These are phyloP conservation scores for Anacardium occidentale DNA, from an alignment of 345 rosid species.

Conservation along the genomic window DNA sequence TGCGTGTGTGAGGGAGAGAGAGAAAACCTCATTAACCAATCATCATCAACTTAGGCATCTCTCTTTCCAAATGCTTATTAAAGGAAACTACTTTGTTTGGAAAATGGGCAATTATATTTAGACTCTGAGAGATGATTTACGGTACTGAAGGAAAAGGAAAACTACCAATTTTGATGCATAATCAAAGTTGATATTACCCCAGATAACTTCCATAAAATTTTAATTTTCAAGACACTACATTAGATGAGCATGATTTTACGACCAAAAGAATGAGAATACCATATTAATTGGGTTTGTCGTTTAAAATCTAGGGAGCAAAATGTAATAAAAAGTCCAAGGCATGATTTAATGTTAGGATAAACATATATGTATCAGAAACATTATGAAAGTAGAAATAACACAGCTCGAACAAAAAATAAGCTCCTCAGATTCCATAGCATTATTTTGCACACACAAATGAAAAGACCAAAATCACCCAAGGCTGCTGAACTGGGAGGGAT, in stretches of 20 bases:
- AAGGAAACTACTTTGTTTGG: too few relatives aligned
- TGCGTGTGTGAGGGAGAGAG: background rate
- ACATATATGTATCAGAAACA: background rate
- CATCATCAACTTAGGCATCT: too few relatives aligned
- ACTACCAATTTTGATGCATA: background rate
- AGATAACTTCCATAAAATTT: background rate
- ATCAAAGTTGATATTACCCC: background rate
- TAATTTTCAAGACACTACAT: background rate
- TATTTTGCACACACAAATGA: too few relatives aligned
- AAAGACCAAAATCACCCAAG: background rate
- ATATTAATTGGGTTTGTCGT: background rate
- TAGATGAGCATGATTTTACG: background rate
- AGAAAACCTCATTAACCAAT: too few relatives aligned
- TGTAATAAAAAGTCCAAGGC: background rate
- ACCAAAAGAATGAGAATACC: slow-evolving; percentile 7
- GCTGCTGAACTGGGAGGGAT: background rate
- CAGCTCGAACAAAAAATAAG: background rate
- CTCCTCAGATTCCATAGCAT: background rate
- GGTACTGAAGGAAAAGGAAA: too few relatives aligned
- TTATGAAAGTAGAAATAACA: background rate
- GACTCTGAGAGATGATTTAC: too few relatives aligned
- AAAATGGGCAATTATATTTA: too few relatives aligned
- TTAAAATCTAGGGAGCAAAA: background rate
- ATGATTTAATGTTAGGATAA: background rate
- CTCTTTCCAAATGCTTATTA: too few relatives aligned